Evolutionary conservation across 352 stramenopile genomes (phyloP).

Genomic region (Pythium vanterpoolii): DNA sequence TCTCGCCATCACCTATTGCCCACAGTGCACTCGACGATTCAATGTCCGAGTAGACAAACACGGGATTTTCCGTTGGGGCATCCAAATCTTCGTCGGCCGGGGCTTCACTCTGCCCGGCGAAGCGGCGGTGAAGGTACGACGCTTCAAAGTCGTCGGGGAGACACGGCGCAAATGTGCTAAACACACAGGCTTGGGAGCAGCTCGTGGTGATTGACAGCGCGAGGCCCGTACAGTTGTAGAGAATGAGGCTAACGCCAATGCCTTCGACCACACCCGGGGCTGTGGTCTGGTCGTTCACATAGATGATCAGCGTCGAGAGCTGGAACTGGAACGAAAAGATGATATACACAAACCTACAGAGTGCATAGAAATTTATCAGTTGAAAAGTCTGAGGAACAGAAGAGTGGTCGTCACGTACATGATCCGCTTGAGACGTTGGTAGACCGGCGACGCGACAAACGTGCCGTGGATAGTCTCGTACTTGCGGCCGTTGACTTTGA

Average conservation of each 20-base stretch:
- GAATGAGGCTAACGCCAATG: constrained; percentile 8
- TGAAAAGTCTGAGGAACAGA: not conserved
- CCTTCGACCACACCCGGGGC: not conserved
- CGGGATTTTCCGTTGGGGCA: constrained; percentile 14
- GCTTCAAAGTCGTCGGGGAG: constrained; percentile 21
- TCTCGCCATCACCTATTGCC: constrained; percentile 22
- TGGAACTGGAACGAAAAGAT: constrained; percentile 24
- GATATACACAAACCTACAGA: constrained; percentile 22
- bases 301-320: constrained; percentile 13
- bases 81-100: not conserved
- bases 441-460: constrained; percentile 28
- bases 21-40: constrained; percentile 16
- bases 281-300: not conserved
- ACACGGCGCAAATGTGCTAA: constrained; percentile 4
- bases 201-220: constrained; percentile 16
- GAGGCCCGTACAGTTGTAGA: constrained; percentile 8
- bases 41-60: constrained; percentile 35
- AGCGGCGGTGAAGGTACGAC: not conserved
- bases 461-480: constrained; percentile 27
- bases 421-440: constrained; percentile 27
- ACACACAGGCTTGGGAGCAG: constrained; percentile 15
- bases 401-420: constrained; percentile 10
- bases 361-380: not conserved
- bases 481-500: constrained; percentile 19
- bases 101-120: not conserved